Base-by-base conservation (phyloP, 139 green algal genomes). In the Microglena sp. region DNA sequence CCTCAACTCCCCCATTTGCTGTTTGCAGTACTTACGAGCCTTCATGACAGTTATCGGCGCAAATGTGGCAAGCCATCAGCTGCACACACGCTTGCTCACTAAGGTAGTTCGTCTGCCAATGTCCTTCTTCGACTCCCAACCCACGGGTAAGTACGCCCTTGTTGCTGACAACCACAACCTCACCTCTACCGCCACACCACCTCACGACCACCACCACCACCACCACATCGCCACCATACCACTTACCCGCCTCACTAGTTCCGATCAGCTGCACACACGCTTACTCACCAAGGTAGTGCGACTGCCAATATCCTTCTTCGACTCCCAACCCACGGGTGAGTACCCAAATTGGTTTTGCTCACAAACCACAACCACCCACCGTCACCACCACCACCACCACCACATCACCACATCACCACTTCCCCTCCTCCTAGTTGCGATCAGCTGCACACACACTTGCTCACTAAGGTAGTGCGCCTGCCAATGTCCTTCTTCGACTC, bases 401-500 rank as follows among this genome's bases (percentile, higher is more conserved):
- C n/a, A n/a, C n/a, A n/a, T n/a, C n/a, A n/a, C n/a, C n/a, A n/a
- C n/a, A n/a, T n/a, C n/a, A n/a, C n/a, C n/a, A n/a, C n/a, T n/a
- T n/a, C n/a, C n/a, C n/a, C n/a, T n/a, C n/a, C n/a, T n/a, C n/a
- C n/a, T n/a, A n/a, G n/a, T n/a, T n/a, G n/a, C n/a, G n/a, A n/a
- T n/a, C 11, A 71, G 67, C 64, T 86, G 53, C 71, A 80, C 50
- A 36, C 32, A 26, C 31, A 55, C 53, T 73, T 86, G 70, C 67
- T 86, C 56, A 36, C 50, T 33, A 82, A 86, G 67, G 70, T 92
- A 28, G 61, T 92, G 56, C 68, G 84, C 3, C 81, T 93, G 69
- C 87, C 87, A 33, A 93, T 93, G 88, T 72, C 68, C 24, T 95
- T 95, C 69, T 95, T 89, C 69, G 85, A 95, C 73, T 80, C 76